These are phyloP conservation scores for Phytophthora sansomeana DNA, from an alignment of 352 stramenopile genomes.

Conservation along the genomic window DNA sequence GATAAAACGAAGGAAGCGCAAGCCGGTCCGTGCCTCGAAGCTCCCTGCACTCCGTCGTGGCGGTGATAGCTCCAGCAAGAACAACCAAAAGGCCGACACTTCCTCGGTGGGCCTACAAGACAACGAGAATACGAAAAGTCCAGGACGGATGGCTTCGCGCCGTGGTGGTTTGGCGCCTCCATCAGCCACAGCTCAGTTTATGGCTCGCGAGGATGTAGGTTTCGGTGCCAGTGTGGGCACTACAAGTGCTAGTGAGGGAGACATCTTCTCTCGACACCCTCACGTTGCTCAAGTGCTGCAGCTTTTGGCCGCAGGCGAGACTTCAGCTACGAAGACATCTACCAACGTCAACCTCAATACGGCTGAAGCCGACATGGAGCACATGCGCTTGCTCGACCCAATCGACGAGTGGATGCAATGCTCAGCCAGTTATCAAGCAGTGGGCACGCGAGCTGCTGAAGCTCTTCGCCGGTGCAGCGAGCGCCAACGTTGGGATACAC, in stretches of 20 bases:
- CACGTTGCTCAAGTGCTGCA: constrained; percentile 58
- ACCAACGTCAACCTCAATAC: constrained; percentile 19
- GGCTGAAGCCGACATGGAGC: constrained; percentile 41
- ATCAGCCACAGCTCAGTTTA: background rate
- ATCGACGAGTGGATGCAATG: constrained; percentile 58
- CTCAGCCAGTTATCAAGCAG: constrained; percentile 54
- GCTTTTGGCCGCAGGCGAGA: constrained; percentile 26
- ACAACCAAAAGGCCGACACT: constrained; percentile 7
- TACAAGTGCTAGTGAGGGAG: constrained; percentile 21
- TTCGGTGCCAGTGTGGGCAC: background rate
- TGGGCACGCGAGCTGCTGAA: constrained; percentile 39
- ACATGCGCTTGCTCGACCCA: constrained; percentile 25
- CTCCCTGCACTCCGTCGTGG: constrained; percentile 12
- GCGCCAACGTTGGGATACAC: constrained; percentile 61
- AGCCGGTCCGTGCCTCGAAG: constrained; percentile 12
- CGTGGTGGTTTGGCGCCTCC: constrained; percentile 24
- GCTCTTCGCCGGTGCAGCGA: constrained; percentile 36
- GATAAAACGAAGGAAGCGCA: constrained; percentile 24
- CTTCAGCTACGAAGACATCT: constrained; percentile 5
- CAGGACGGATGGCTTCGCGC: constrained; percentile 17
- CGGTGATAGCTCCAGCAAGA: constrained; percentile 6
- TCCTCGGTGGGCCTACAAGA: constrained; percentile 9
- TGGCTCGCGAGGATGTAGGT: constrained; percentile 22
- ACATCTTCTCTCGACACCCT: constrained; percentile 50
- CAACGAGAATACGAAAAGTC: background rate